Evolutionary conservation across 2,329 filamentous ascomycete genomes (phyloP).

Genomic region (Aspergillus arachidicola): DNA sequence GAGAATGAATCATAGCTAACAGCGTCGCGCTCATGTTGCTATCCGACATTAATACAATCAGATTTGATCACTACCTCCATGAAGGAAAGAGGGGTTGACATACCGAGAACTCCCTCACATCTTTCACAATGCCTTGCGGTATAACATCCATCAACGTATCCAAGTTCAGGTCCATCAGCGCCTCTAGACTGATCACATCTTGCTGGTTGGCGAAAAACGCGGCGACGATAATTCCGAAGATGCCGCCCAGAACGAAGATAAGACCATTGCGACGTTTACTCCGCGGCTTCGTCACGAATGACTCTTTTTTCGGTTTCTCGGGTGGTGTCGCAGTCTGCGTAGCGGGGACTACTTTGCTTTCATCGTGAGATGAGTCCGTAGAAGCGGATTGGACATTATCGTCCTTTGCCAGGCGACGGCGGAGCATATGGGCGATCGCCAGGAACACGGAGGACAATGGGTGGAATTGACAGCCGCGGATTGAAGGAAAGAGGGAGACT

Average conservation of each 20-base stretch:
- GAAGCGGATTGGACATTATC: conserved; percentile 32
- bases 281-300: conserved; percentile 40
- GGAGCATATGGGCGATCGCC: conserved; percentile 36
- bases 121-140: conserved; percentile 80
- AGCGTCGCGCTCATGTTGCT: conserved; percentile 82
- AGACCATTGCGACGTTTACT: conserved; percentile 76
- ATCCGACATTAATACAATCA: conserved; percentile 7
- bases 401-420: conserved; percentile 45
- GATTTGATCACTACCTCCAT: neutral
- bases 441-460: conserved; percentile 3
- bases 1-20: conserved; percentile 93
- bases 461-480: neutral
- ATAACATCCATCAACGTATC: conserved; percentile 85
- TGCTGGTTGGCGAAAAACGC: conserved; percentile 88
- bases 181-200: conserved; percentile 83
- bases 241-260: conserved; percentile 82
- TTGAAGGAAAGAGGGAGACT: neutral
- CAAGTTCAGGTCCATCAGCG: conserved; percentile 71
- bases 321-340: conserved; percentile 13
- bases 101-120: conserved; percentile 84
- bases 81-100: conserved; percentile 29
- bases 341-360: conserved; percentile 6
- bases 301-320: conserved; percentile 19
- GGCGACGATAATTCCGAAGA: conserved; percentile 88
- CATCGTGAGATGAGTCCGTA: conserved; percentile 2